Evolutionary conservation across 2,329 filamentous ascomycete species (phyloP).

Genomic region (Aspergillus hiratsukae): DNA sequence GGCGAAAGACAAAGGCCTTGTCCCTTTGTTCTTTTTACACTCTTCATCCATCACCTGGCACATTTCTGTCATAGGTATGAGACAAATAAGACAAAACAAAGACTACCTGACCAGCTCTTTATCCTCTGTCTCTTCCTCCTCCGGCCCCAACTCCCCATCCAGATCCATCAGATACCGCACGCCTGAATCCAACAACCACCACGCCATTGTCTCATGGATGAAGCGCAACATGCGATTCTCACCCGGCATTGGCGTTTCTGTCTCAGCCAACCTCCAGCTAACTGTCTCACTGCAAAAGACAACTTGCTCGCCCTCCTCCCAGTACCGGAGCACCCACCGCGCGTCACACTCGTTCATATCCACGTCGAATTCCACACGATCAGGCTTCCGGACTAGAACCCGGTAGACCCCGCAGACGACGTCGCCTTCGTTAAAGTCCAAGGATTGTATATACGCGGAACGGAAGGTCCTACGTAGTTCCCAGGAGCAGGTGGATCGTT

Average conservation of each 20-base stretch:
- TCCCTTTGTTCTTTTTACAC: neutral
- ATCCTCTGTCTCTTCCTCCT: neutral
- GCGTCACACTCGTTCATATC: slow-evolving; percentile 14
- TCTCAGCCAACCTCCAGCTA: slow-evolving; percentile 25
- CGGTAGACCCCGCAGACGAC: slow-evolving; percentile 30
- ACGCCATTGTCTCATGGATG: slow-evolving; percentile 31
- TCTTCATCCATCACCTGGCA: neutral
- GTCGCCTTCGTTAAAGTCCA: slow-evolving; percentile 28
- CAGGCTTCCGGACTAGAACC: slow-evolving; percentile 18
- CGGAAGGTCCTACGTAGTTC: slow-evolving; percentile 21
- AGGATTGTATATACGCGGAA: slow-evolving; percentile 17
- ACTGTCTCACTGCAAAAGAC: slow-evolving; percentile 27
- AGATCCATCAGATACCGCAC: slow-evolving; percentile 25
- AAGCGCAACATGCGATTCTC: slow-evolving; percentile 25
- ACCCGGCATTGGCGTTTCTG: slow-evolving; percentile 22
- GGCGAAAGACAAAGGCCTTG: neutral
- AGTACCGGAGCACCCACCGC: slow-evolving; percentile 22
- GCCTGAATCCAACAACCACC: slow-evolving; percentile 36
- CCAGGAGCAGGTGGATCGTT: slow-evolving; percentile 17
- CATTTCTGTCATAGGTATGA: neutral
- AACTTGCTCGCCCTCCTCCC: slow-evolving; percentile 12
- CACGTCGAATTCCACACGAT: slow-evolving; percentile 31
- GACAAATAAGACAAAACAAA: neutral
- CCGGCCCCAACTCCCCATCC: slow-evolving; percentile 4
- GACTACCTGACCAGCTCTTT: neutral